Percentiles rank a stretch among this genome's conserved stretches.
Evolutionary conservation across 2,329 filamentous ascomycete species (phyloP).

Genomic region (Cordyceps cateniannulata): DNA sequence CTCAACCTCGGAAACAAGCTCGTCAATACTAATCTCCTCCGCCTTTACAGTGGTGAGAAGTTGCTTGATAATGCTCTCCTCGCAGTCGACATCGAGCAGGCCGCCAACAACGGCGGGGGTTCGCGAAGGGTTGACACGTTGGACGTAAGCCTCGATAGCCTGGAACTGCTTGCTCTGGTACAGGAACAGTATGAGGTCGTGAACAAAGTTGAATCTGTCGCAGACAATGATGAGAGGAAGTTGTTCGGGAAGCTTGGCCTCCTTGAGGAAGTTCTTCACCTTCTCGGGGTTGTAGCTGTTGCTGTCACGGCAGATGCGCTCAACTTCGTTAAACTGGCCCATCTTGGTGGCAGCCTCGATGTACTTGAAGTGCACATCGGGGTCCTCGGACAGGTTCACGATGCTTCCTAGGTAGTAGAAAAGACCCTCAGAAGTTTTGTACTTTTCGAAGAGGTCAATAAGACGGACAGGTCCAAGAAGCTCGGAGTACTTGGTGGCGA

Average conservation of each 20-base stretch:
- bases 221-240: conserved; percentile 96
- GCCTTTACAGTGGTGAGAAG: conserved; percentile 80
- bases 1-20: conserved; percentile 92
- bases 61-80: conserved; percentile 92
- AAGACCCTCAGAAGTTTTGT: conserved; percentile 91
- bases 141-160: conserved; percentile 96
- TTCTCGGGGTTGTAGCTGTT: conserved; percentile 87
- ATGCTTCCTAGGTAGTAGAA: conserved; percentile 98
- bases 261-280: conserved; percentile 99
- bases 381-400: conserved; percentile 91
- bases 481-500: conserved; percentile 97
- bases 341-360: conserved; percentile 94
- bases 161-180: conserved; percentile 99
- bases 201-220: conserved; percentile 98
- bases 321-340: conserved; percentile 89
- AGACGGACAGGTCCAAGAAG: conserved; percentile 80
- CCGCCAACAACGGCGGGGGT: conserved; percentile 92
- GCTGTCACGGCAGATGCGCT: conserved; percentile 94
- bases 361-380: conserved; percentile 98
- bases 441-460: conserved; percentile 94
- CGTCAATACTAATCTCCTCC: conserved; percentile 82
- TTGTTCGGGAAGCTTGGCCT: conserved; percentile 86
- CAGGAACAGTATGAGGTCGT: conserved; percentile 90
- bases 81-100: conserved; percentile 91
- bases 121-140: conserved; percentile 86